phyloP scores from a whole-genome alignment of 176 grass and related monocot genomes.

The Themeda triandra region DNA sequence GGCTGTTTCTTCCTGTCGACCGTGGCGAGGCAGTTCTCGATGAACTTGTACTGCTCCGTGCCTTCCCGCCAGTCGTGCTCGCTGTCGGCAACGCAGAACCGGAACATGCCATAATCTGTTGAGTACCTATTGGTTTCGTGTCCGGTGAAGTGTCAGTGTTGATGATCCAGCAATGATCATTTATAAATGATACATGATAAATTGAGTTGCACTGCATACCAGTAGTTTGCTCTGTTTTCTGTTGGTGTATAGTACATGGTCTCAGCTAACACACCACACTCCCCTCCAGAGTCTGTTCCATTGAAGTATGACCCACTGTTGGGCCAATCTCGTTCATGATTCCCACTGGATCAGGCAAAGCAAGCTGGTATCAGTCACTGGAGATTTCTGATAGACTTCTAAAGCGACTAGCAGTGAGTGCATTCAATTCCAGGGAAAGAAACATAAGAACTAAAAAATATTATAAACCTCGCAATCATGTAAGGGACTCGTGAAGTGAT shows the following conservation, averaged over 20 bases:
- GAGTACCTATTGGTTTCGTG: slow-evolving; percentile 53
- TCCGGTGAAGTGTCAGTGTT: no score
- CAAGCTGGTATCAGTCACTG: background rate
- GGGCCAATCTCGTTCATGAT: slow-evolving; percentile 85
- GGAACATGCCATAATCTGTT: slow-evolving; percentile 87
- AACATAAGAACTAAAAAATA: background rate
- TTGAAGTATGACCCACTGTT: slow-evolving; percentile 75
- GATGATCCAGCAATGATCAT: background rate
- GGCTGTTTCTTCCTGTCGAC: slow-evolving; percentile 83
- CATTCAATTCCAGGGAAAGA: background rate
- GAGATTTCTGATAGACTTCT: background rate
- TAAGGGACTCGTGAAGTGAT: slow-evolving; percentile 86
- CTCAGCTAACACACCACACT: slow-evolving; percentile 73
- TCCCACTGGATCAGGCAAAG: slow-evolving; percentile 51
- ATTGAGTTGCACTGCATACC: slow-evolving; percentile 33
- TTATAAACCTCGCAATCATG: slow-evolving; percentile 74
- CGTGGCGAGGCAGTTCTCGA: slow-evolving; percentile 68
- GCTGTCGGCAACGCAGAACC: slow-evolving; percentile 82
- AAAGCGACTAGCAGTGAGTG: no score
- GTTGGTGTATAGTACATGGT: slow-evolving; percentile 86
- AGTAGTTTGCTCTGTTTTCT: slow-evolving; percentile 78
- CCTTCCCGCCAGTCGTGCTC: slow-evolving; percentile 90
- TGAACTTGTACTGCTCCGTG: slow-evolving; percentile 73
- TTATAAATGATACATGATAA: background rate
- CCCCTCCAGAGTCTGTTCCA: slow-evolving; percentile 71